phyloP scores from a whole-genome alignment of 192 early-diverging fungal species.

The Umbelopsis sp. region DNA sequence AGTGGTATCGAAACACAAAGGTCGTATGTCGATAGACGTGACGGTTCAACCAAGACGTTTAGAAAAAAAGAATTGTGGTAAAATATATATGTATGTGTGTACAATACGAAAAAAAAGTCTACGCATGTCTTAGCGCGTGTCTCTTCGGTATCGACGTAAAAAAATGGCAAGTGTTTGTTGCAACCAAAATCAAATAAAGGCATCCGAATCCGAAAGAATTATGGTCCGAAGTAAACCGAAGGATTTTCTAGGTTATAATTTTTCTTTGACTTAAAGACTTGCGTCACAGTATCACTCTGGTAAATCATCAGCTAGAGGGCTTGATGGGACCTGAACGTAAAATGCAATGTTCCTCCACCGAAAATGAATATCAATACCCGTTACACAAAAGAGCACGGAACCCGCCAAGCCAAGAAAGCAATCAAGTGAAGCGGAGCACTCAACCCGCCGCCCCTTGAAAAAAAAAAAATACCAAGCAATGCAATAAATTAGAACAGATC shows the following conservation, averaged over 20 bases:
- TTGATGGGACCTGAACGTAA: too few species aligned
- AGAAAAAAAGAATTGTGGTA: background rate
- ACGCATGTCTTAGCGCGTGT: slow-evolving; percentile 1
- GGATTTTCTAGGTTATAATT: too few species aligned
- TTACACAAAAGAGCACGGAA: background rate
- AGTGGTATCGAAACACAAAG: background rate
- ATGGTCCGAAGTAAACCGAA: too few species aligned
- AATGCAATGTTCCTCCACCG: background rate
- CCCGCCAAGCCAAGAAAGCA: background rate
- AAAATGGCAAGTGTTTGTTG: background rate
- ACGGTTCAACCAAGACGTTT: too few species aligned
- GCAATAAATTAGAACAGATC: background rate
- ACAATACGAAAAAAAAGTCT: too few species aligned
- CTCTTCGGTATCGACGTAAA: background rate
- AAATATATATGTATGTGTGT: background rate
- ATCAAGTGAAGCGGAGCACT: too few species aligned
- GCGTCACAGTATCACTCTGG: background rate
- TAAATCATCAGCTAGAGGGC: too few species aligned
- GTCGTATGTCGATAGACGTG: background rate
- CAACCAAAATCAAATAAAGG: background rate
- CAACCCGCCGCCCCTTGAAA: background rate
- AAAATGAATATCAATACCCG: background rate
- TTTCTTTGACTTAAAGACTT: background rate
- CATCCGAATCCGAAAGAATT: background rate
- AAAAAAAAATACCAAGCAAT: background rate